Evolutionary conservation across 371 early-diverging fungal genomes (phyloP).

Genomic region (Lichtheimia corymbifera): DNA sequence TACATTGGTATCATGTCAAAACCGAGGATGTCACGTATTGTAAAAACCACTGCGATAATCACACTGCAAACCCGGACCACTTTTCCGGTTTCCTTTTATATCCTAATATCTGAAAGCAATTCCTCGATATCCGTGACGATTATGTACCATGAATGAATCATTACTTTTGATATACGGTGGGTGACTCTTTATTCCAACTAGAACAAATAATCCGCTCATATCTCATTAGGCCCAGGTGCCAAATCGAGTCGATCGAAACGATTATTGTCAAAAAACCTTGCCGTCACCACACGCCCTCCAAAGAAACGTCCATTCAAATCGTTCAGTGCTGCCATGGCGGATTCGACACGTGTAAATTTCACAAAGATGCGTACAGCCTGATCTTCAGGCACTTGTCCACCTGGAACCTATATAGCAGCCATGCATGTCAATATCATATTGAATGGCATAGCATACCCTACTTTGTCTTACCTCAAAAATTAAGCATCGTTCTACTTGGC

Average conservation of each 20-base stretch:
- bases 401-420: conserved; percentile 29
- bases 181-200: too few relatives aligned
- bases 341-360: conserved; percentile 52
- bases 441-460: background rate
- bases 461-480: conserved; percentile 58
- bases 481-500: conserved; percentile 67
- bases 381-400: conserved; percentile 56
- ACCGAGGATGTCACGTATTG: too few relatives aligned
- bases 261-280: conserved; percentile 54
- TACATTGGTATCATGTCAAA: too few relatives aligned
- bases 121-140: too few relatives aligned
- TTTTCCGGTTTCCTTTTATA: too few relatives aligned
- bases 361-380: conserved; percentile 75
- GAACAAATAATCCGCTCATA: too few relatives aligned
- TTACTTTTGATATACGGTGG: too few relatives aligned
- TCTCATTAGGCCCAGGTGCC: conserved; percentile 53
- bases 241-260: conserved; percentile 61
- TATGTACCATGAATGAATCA: too few relatives aligned
- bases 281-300: conserved; percentile 70
- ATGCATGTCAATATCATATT: background rate
- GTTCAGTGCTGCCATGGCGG: conserved; percentile 57
- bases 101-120: too few relatives aligned
- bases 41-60: too few relatives aligned
- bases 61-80: too few relatives aligned
- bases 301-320: conserved; percentile 78